Base-by-base conservation (phyloP, 257 asterid genomes). In the Vinca minor region DNA sequence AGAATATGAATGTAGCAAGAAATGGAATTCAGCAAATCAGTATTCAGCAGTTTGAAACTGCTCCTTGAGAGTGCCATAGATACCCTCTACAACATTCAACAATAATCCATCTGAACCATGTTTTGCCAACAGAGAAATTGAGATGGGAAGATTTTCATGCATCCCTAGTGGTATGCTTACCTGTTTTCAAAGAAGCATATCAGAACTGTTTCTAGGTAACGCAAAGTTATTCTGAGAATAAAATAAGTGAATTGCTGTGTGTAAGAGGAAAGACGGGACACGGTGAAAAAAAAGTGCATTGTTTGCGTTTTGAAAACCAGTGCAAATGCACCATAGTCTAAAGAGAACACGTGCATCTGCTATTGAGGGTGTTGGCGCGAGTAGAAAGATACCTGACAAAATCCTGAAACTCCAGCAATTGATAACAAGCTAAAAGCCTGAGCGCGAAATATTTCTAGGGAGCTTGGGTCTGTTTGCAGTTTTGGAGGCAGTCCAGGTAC, bases 401-500 rank as follows among this genome's bases (percentile, higher is more conserved):
- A 78, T 58, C 96, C 98, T 13, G 98, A 91, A 39, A 88, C 85
- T 69, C 95, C 96, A 36, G 95, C 95, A 64, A 91, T 78, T 35
- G 98, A 88, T 62, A 86, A 78, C 76, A 91, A 74, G 63, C 96
- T 77, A 67, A 88, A 88, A 41, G 96, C 98, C 71, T 87, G 86
- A 42, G 86, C 88, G n/a, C 95, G 94, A 54, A 86, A 86, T 18
- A 29, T 68, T 75, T 88, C 96, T 64, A 86, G 67, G 9, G 83
- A 23, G 41, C 76, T 73, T 9, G 95, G 71, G 29, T 86, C 96
- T 2, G 81, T 79, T 67, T 81, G 79, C 63, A 91, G 83, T 82
- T 81, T 82, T 9, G 96, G 98, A 17, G 96, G 95, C 65, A 88
- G 92, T 42, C 96, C 92, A 9, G 96, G 94, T 59, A 88, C 95